Evolutionary conservation across 257 asterid species (phyloP).

Genomic region (Coffea canephora): DNA sequence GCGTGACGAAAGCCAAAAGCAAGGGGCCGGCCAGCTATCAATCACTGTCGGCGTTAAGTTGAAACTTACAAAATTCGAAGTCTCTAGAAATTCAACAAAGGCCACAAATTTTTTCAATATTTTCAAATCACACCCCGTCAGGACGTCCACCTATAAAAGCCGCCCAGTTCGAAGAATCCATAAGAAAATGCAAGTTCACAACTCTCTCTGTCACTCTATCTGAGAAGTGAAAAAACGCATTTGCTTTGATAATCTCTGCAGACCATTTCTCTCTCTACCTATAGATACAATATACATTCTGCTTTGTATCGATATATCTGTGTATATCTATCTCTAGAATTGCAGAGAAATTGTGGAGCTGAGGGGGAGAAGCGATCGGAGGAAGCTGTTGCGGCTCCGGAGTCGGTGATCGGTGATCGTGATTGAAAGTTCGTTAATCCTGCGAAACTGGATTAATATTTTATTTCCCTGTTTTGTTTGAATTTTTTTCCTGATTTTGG

Average conservation of each 20-base stretch:
- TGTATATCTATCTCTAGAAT: constrained; percentile 12
- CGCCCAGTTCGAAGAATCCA: neutral
- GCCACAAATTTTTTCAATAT: neutral
- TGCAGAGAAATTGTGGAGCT: constrained; percentile 11
- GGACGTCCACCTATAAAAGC: constrained; percentile 8
- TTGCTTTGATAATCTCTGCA: neutral
- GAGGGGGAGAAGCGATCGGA: constrained; percentile 16
- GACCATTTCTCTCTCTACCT: neutral
- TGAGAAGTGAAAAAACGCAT: neutral
- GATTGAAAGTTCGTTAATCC: constrained; percentile 39
- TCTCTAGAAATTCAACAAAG: constrained; percentile 2
- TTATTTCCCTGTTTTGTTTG: neutral
- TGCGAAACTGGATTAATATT: constrained; percentile 1
- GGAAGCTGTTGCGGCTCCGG: constrained; percentile 19
- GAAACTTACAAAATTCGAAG: neutral
- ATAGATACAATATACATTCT: too few relatives aligned
- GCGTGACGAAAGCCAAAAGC: neutral
- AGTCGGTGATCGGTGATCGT: constrained; percentile 29
- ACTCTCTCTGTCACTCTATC: neutral
- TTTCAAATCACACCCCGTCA: neutral
- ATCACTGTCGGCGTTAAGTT: neutral
- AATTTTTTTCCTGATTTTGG: neutral
- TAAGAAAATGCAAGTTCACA: too few relatives aligned
- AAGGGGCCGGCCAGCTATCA: neutral
- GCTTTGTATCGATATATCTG: neutral